Evolutionary conservation across 2,329 filamentous ascomycete genomes (phyloP).

Genomic region (Ceratocystis cubensis): DNA sequence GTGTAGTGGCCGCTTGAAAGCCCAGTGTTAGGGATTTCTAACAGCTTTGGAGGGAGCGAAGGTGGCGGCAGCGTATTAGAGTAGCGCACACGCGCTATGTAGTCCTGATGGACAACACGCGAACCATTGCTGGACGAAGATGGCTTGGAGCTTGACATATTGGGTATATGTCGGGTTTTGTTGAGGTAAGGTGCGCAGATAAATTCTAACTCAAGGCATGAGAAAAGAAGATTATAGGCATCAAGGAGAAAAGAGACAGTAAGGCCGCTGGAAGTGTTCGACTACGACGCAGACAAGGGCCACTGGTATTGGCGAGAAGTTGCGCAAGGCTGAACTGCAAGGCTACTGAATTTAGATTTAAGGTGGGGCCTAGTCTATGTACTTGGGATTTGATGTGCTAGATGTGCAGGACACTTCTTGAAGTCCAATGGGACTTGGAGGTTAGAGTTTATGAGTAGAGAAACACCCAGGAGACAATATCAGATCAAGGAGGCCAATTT

Average conservation of each 20-base stretch:
- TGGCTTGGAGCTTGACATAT: slow-evolving; percentile 18
- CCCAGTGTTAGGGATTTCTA: slow-evolving; percentile 91
- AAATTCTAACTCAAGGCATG: neutral
- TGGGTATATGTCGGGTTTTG: neutral
- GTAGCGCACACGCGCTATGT: slow-evolving; percentile 90
- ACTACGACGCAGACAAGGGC: neutral
- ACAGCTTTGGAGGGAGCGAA: slow-evolving; percentile 86
- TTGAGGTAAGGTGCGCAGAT: neutral
- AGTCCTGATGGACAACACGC: slow-evolving; percentile 74
- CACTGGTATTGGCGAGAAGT: neutral
- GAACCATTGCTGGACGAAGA: slow-evolving; percentile 30
- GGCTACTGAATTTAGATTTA: slow-evolving; percentile 1
- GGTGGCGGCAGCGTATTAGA: slow-evolving; percentile 92
- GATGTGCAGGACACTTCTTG: neutral
- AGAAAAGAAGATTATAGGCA: neutral
- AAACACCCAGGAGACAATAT: too few species aligned
- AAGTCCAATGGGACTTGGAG: too few species aligned
- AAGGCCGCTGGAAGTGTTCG: neutral
- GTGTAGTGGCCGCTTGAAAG: slow-evolving; percentile 80
- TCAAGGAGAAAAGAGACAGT: neutral
- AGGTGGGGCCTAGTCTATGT: neutral
- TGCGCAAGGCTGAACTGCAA: slow-evolving; percentile 13
- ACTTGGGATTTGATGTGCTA: neutral
- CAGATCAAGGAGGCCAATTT: too few species aligned
- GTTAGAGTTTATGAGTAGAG: too few species aligned